phyloP scores from a whole-genome alignment of 352 stramenopile species.

The Synura sp. region DNA sequence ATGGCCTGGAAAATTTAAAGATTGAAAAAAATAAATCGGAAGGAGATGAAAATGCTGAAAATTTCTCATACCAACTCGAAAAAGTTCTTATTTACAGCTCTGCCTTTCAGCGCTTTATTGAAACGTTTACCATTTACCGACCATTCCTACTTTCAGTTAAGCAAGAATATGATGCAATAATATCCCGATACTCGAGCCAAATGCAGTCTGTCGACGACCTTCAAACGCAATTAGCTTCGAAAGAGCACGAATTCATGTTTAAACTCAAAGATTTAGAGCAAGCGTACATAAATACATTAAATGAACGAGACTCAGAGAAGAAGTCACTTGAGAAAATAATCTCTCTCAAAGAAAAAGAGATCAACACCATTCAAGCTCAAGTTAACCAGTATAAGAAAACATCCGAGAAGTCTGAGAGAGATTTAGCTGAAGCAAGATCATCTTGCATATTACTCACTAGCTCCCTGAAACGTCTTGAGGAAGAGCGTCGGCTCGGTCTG shows the following conservation, averaged over 20 bases:
- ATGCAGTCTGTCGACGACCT: neutral
- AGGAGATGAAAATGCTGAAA: neutral
- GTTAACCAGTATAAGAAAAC: neutral
- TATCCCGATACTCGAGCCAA: neutral
- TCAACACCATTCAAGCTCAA: neutral
- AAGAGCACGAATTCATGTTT: neutral
- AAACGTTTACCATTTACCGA: neutral
- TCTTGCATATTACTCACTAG: neutral
- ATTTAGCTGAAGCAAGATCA: neutral
- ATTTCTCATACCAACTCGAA: neutral
- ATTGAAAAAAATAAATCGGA: neutral
- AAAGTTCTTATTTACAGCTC: neutral
- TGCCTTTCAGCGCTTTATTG: neutral
- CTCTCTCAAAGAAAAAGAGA: neutral
- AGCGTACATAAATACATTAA: too few relatives aligned
- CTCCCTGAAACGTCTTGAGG: neutral
- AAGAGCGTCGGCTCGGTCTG: constrained; percentile 13
- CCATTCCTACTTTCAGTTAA: neutral
- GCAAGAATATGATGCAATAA: neutral
- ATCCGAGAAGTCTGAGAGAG: neutral
- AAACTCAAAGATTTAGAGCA: neutral
- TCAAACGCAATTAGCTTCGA: neutral
- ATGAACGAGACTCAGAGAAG: too few relatives aligned
- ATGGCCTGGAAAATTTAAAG: neutral
- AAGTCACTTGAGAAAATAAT: neutral